These are phyloP conservation scores for Penicillium atrosanguineum DNA, from an alignment of 495 filamentous ascomycete genomes.

Conservation along the genomic window DNA sequence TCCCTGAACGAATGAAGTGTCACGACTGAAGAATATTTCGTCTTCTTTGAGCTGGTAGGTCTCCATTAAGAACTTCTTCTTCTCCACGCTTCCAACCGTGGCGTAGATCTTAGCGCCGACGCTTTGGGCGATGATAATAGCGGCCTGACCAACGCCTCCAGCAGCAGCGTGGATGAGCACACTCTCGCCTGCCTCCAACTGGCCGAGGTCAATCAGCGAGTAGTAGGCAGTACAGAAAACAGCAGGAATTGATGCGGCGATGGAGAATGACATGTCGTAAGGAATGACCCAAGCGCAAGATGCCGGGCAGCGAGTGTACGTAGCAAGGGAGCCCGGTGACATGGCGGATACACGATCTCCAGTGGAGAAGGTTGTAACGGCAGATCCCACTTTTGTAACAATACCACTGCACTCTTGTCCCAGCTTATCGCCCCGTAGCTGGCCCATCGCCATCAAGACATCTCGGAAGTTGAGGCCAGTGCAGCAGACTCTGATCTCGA, in stretches of 20 bases:
- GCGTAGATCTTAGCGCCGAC: constrained; percentile 58
- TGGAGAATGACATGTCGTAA: constrained; percentile 46
- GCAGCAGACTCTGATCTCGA: constrained; percentile 30
- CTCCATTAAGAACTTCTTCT: constrained; percentile 38
- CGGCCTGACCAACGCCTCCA: constrained; percentile 61
- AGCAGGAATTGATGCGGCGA: constrained; percentile 57
- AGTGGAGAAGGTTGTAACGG: constrained; percentile 39
- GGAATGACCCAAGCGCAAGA: constrained; percentile 38
- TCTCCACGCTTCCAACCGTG: constrained; percentile 52
- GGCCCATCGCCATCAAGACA: constrained; percentile 36
- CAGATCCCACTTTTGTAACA: constrained; percentile 39
- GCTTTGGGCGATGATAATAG: constrained; percentile 56
- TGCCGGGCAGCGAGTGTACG: constrained; percentile 22
- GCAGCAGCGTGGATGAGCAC: constrained; percentile 61
- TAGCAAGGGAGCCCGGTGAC: constrained; percentile 35
- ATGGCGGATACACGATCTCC: constrained; percentile 57
- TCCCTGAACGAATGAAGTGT: constrained; percentile 26
- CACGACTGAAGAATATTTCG: constrained; percentile 48
- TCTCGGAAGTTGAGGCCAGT: constrained; percentile 41
- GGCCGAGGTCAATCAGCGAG: constrained; percentile 40
- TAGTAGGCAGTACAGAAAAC: constrained; percentile 60
- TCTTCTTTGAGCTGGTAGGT: constrained; percentile 36
- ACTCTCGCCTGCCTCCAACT: constrained; percentile 46
- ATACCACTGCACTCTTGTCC: constrained; percentile 36
- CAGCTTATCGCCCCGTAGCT: constrained; percentile 26